Evolutionary conservation across 106 monocot species (phyloP).

Genomic region (Acorus gramineus): DNA sequence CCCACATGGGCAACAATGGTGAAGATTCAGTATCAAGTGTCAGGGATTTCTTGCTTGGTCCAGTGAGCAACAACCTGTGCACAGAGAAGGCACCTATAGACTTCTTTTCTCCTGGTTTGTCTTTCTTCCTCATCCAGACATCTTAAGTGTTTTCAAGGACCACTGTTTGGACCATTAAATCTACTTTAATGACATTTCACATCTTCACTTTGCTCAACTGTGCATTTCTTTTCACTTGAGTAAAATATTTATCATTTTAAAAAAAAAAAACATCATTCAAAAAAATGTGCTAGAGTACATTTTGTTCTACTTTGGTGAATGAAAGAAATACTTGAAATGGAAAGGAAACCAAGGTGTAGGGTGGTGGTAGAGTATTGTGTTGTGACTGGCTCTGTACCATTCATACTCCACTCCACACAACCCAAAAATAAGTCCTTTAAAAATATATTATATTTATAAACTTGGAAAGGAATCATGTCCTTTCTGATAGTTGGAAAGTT

Average conservation of each 20-base stretch:
- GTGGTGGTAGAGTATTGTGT: neutral
- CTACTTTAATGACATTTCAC: neutral
- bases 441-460: too few relatives aligned
- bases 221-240: too few relatives aligned
- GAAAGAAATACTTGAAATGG: constrained; percentile 4
- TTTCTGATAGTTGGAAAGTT: too few relatives aligned
- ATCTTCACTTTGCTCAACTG: too few relatives aligned
- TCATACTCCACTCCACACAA: too few relatives aligned
- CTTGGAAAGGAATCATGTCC: too few relatives aligned
- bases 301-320: neutral
- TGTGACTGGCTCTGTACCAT: neutral
- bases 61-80: too few relatives aligned
- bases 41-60: too few relatives aligned
- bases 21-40: neutral
- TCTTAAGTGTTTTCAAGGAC: neutral
- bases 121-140: neutral
- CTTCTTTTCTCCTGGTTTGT: constrained; percentile 24
- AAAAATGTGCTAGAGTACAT: neutral
- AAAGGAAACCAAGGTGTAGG: neutral
- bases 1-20: neutral
- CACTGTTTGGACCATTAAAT: neutral
- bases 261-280: too few relatives aligned
- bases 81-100: constrained; percentile 15
- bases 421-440: too few relatives aligned
- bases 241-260: too few relatives aligned